Percentiles rank a stretch among this genome's conserved stretches.
These are phyloP conservation scores for Saccharomycopsis schoenii DNA, from an alignment of 805 yeast species.

Conservation along the genomic window DNA sequence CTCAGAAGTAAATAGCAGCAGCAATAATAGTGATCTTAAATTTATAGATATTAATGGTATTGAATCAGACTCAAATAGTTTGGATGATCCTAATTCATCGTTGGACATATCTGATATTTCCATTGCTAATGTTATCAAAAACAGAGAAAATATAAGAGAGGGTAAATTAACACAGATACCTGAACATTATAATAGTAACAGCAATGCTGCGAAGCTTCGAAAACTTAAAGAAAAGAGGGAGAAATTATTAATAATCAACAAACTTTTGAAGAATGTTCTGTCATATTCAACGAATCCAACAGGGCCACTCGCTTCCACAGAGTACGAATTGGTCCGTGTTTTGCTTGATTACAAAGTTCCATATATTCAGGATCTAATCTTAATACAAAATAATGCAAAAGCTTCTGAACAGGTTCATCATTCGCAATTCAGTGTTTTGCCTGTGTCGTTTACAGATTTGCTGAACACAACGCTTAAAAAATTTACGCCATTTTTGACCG, in stretches of 20 bases:
- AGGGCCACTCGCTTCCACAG: background rate
- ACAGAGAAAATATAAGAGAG: background rate
- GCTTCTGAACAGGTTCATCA: background rate
- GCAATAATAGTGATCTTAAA: background rate
- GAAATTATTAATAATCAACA: background rate
- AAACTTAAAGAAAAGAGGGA: background rate
- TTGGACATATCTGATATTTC: background rate
- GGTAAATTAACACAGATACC: background rate
- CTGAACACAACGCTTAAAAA: background rate
- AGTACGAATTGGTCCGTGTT: background rate
- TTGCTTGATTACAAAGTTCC: background rate
- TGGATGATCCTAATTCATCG: slow-evolving; percentile 6
- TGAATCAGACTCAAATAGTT: slow-evolving; percentile 5
- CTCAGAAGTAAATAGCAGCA: background rate
- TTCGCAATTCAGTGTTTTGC: slow-evolving; percentile 8
- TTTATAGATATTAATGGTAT: slow-evolving; percentile 7
- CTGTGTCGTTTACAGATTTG: slow-evolving; percentile 5
- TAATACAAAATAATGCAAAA: background rate
- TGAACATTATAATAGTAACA: background rate
- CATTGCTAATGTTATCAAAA: background rate
- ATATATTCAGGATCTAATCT: background rate
- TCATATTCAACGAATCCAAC: background rate
- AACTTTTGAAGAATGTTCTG: background rate
- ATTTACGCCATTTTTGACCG: slow-evolving; percentile 7
- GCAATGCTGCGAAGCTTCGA: background rate